These are phyloP conservation scores for Candida sithepensis DNA, from an alignment of 805 yeast genomes.

Conservation along the genomic window DNA sequence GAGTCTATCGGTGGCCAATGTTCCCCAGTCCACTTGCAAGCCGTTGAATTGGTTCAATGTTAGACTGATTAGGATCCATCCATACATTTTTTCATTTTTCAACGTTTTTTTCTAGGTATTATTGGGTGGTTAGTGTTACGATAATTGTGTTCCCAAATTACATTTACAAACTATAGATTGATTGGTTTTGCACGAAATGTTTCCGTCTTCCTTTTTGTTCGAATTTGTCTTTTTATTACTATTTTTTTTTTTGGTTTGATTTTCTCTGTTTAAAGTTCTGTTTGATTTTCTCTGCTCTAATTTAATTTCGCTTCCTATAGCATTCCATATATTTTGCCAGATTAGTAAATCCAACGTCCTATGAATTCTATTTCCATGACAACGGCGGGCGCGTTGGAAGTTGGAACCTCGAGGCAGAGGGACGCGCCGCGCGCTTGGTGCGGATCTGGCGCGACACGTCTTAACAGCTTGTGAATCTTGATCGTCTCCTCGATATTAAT, in stretches of 20 bases:
- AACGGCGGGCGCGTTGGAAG: too few species aligned
- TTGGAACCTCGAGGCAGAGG: too few species aligned
- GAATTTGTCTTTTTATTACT: not conserved
- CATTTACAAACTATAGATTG: not conserved
- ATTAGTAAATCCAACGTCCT: too few species aligned
- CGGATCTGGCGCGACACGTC: too few species aligned
- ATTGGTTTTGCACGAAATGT: not conserved
- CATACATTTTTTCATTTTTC: not conserved
- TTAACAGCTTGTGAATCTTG: too few species aligned
- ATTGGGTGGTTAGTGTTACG: not conserved
- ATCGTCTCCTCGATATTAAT: too few species aligned
- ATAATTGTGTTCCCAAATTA: not conserved
- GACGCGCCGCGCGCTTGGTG: too few species aligned
- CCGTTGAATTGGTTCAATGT: constrained; percentile 39
- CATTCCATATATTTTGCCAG: not conserved
- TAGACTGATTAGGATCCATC: constrained; percentile 10
- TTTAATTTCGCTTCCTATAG: constrained; percentile 1
- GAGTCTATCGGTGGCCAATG: constrained; percentile 46
- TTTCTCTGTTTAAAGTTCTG: not conserved
- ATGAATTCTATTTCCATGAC: too few species aligned
- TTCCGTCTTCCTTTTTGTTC: not conserved
- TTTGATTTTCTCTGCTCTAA: not conserved
- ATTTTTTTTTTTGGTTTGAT: not conserved
- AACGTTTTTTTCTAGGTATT: not conserved
- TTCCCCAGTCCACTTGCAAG: constrained; percentile 39